Conservation (phyloP, 169 alveolate genomes). For the Plasmodium berghei region DNA sequence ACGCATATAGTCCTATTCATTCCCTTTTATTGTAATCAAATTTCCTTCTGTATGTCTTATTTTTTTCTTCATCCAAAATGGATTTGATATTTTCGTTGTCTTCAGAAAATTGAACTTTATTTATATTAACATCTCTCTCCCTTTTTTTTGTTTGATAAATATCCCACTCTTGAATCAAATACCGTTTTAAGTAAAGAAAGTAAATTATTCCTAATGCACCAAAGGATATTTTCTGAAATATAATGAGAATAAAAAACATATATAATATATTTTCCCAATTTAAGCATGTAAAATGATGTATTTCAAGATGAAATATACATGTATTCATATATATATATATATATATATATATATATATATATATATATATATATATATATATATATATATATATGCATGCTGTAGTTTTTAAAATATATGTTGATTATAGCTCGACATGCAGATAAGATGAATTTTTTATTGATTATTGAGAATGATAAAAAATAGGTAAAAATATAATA, state of each 20-base stretch:
- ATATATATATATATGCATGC: background rate
- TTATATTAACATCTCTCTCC: slow-evolving; percentile 57
- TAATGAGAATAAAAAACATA: background rate
- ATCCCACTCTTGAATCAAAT: slow-evolving; percentile 68
- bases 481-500: background rate
- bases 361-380: background rate
- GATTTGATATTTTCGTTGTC: slow-evolving; percentile 61
- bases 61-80: slow-evolving; percentile 69
- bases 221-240: slow-evolving; percentile 64
- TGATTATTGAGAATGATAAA: background rate
- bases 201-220: slow-evolving; percentile 72
- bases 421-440: background rate
- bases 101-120: slow-evolving; percentile 58
- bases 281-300: background rate
- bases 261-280: background rate
- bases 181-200: slow-evolving; percentile 64
- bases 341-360: background rate
- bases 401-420: background rate
- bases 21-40: slow-evolving; percentile 20
- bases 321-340: background rate
- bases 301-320: background rate
- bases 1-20: background rate
- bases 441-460: background rate
- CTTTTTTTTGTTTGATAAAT: slow-evolving; percentile 62
- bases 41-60: slow-evolving; percentile 44